These are phyloP conservation scores for Apiospora koreana DNA, from an alignment of 2,329 filamentous ascomycete genomes.

Conservation along the genomic window DNA sequence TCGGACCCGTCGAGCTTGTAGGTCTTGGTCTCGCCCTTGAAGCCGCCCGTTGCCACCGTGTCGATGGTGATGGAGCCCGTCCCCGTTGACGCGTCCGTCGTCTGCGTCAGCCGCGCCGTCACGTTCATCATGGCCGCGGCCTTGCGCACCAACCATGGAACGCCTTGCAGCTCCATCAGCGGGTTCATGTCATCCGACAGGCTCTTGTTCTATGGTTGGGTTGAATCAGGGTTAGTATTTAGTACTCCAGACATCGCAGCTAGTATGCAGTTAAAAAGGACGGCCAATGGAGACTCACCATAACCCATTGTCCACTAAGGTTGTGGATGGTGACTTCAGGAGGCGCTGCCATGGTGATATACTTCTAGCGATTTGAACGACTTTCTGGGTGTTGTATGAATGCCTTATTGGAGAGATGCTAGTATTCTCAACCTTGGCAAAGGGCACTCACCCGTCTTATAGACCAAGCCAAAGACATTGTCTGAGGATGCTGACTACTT, in stretches of 20 bases:
- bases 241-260: no score
- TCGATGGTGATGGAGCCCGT: background rate
- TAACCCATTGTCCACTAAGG: conserved; percentile 3
- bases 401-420: background rate
- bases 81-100: background rate
- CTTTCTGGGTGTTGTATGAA: background rate
- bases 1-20: conserved; percentile 3
- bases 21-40: conserved; percentile 10
- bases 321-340: conserved; percentile 3
- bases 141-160: conserved; percentile 4
- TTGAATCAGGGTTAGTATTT: background rate
- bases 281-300: background rate
- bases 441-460: background rate
- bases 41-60: conserved; percentile 2
- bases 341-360: conserved; percentile 2
- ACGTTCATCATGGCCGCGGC: background rate
- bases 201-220: conserved; percentile 3
- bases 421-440: background rate
- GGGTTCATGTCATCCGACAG: conserved; percentile 1
- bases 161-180: conserved; percentile 9
- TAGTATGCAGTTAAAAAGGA: background rate
- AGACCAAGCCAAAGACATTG: background rate
- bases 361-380: background rate
- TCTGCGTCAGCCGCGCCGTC: conserved; percentile 1
- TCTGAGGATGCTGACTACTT: background rate